Base-by-base conservation (phyloP, 495 filamentous ascomycete species). In the Tuber calosporum region DNA sequence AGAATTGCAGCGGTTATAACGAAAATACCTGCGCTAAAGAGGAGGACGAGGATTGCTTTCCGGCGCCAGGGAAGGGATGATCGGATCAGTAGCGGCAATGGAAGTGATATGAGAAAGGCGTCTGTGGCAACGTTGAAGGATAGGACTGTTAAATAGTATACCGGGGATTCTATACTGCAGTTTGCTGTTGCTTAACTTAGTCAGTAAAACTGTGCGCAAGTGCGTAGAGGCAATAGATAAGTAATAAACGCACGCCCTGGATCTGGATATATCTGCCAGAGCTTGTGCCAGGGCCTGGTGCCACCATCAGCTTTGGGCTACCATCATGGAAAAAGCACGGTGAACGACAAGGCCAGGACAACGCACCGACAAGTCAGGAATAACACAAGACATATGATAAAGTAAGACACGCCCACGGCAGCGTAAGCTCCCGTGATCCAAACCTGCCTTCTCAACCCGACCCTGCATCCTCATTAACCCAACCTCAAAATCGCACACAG, bases 11-110 rank as follows among this genome's bases (percentile, higher is more conserved):
- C 86, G 36, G 85, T 83, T 84, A 88, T 89, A 68, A 88, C 85
- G 71, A 89, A 86, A 11, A 88, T 79, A 19, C 87, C 88, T 39
- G 87, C 88, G 69, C 85, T 85, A 79, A 90, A 90, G 76, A 90
- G 85, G 67, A 87, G 68, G 1, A 88, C 74, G 6, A 90, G 84
- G 66, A 86, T 82, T 42, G 85, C 71, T 74, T 89, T 90, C 73
- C 87, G 85, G 37, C 82, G 79, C 79, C 81, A 82, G 5, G 83
- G 83, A 5, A 89, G 83, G 58, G 85, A 83, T 7, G 87, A 84
- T 76, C 84, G 84, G 82, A 87, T 86, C 0, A 89, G 82, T 71
- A 89, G 85, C 85, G 87, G 79, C 19, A 73, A 22, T 45, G 45
- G 30, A 4, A 68, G 58, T 53, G 68, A 38, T 20, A 40, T 80